A percentile compares a stretch with the other conserved stretches of the same genome.
These are phyloP conservation scores for Pleurotus cornucopiae DNA, from an alignment of 768 basidiomycete species.

Conservation along the genomic window DNA sequence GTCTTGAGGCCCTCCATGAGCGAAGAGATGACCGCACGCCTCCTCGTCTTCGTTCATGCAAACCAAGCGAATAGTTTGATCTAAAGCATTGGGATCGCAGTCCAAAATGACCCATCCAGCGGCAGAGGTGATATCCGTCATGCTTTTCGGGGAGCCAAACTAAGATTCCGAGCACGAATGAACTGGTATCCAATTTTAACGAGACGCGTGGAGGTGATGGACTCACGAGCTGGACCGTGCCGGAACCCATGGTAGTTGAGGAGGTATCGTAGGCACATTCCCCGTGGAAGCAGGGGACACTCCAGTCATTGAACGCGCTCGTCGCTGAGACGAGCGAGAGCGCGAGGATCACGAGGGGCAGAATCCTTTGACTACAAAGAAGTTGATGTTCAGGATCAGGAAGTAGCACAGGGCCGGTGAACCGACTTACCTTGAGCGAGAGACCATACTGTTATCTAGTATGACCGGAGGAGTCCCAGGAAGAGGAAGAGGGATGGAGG, in stretches of 20 bases:
- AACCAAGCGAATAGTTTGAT: not conserved
- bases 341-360: too few relatives aligned
- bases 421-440: not conserved
- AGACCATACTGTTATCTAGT: not conserved
- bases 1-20: not conserved
- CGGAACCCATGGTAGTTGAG: not conserved
- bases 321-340: too few relatives aligned
- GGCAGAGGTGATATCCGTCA: conserved; percentile 1
- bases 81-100: not conserved
- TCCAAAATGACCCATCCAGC: conserved; percentile 3
- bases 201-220: not conserved
- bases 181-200: too few relatives aligned
- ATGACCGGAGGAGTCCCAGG: too few relatives aligned
- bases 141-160: not conserved
- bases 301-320: not conserved
- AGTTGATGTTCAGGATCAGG: too few relatives aligned
- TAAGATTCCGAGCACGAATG: not conserved
- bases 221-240: not conserved
- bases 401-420: not conserved
- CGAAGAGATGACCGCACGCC: not conserved
- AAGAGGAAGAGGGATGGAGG: too few relatives aligned
- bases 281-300: not conserved
- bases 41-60: not conserved
- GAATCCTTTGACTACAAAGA: too few relatives aligned
- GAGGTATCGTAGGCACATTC: conserved; percentile 1